phyloP scores from a whole-genome alignment of 2,329 filamentous ascomycete genomes.

The Fusarium sp. region DNA sequence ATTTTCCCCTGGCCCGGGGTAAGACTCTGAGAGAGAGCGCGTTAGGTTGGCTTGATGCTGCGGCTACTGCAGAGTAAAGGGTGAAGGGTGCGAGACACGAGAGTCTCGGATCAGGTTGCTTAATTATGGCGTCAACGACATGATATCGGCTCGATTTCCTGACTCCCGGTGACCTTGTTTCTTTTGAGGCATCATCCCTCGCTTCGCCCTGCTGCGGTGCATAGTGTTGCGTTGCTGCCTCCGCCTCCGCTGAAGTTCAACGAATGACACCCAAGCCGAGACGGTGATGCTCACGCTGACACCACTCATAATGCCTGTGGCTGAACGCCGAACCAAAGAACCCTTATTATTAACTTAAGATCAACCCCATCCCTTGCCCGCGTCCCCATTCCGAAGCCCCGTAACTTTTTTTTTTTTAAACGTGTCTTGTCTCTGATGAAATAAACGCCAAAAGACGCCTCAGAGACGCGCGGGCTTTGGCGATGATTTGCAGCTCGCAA shows the following conservation, averaged over 20 bases:
- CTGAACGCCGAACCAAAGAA: constrained; percentile 21
- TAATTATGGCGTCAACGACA: constrained; percentile 35
- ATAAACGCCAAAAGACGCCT: constrained; percentile 37
- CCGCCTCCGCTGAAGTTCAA: constrained; percentile 18
- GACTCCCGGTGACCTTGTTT: constrained; percentile 16
- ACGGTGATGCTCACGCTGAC: constrained; percentile 30
- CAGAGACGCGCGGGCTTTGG: constrained; percentile 37
- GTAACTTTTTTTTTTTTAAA: constrained; percentile 30
- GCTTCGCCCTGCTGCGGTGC: constrained; percentile 34
- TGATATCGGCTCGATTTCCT: constrained; percentile 16
- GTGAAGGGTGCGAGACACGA: constrained; percentile 39
- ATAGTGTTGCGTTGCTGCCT: constrained; percentile 35
- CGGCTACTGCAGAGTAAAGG: constrained; percentile 34
- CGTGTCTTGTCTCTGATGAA: constrained; percentile 39
- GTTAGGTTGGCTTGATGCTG: constrained; percentile 23
- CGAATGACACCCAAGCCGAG: constrained; percentile 31
- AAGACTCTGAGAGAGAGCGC: constrained; percentile 14
- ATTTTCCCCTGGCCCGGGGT: constrained; percentile 22
- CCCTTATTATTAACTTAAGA: constrained; percentile 19
- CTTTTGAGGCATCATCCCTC: constrained; percentile 42
- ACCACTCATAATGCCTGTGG: constrained; percentile 26
- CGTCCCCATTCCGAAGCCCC: constrained; percentile 42
- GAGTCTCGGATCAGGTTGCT: constrained; percentile 38
- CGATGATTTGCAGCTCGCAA: constrained; percentile 44
- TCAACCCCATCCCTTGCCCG: constrained; percentile 36